A percentile compares a stretch with the other conserved stretches of the same genome.
phyloP scores from a whole-genome alignment of 1,284 basidiomycete genomes.

The Malassezia sympodialis region DNA sequence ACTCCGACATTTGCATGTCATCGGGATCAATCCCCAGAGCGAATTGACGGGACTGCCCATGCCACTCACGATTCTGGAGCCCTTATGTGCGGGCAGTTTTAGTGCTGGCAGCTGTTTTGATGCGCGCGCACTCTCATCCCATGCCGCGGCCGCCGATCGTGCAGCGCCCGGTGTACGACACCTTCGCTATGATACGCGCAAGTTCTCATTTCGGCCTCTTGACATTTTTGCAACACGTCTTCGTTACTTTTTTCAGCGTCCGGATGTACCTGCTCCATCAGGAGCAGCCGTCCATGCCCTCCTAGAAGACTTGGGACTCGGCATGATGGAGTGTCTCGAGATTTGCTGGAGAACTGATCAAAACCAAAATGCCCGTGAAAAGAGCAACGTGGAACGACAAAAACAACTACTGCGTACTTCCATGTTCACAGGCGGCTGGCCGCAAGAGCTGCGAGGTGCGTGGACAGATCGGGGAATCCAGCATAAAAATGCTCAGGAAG shows the following conservation, averaged over 20 bases:
- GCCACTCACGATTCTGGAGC: slow-evolving; percentile 19
- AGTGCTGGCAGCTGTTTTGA: slow-evolving; percentile 9
- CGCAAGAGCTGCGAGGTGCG: slow-evolving; percentile 27
- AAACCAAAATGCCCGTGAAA: background rate
- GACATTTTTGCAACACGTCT: slow-evolving; percentile 30
- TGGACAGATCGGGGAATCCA: slow-evolving; percentile 24
- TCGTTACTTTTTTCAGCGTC: slow-evolving; percentile 23
- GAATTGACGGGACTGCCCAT: slow-evolving; percentile 22
- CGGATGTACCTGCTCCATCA: background rate
- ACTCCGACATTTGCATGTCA: slow-evolving; percentile 14
- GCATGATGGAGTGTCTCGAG: background rate
- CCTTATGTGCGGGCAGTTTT: slow-evolving; percentile 20
- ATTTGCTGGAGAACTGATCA: slow-evolving; percentile 7
- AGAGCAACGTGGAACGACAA: background rate
- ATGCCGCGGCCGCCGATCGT: background rate
- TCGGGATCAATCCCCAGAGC: slow-evolving; percentile 17
- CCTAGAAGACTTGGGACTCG: background rate
- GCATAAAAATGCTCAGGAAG: background rate
- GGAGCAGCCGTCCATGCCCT: background rate
- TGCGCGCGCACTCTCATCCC: background rate
- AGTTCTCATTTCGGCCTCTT: slow-evolving; percentile 31
- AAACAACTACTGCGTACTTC: background rate
- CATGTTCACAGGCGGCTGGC: slow-evolving; percentile 21
- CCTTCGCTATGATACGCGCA: slow-evolving; percentile 34
- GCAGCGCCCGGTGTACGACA: slow-evolving; percentile 18